Conservation (phyloP, 106 monocot genomes). For the Acorus calamus region DNA sequence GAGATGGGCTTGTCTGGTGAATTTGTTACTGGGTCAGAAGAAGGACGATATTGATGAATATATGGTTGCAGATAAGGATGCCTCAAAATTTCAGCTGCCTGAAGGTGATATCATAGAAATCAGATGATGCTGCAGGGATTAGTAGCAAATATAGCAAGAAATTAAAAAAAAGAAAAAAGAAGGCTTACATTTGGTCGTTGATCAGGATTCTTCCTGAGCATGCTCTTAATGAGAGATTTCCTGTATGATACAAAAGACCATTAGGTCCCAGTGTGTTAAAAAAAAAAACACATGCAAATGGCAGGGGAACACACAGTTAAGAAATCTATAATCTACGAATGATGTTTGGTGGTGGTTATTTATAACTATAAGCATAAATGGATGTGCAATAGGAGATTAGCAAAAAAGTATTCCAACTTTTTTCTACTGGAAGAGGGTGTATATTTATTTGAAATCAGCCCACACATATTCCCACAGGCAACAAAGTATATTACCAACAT, state of each 20-base stretch:
- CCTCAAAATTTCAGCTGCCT: conserved; percentile 85
- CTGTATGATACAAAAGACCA: conserved; percentile 21
- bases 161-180: conserved; percentile 1
- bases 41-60: conserved; percentile 54
- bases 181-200: conserved; percentile 82
- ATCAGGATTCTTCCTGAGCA: conserved; percentile 95
- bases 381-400: too few relatives aligned
- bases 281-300: too few relatives aligned
- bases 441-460: too few relatives aligned
- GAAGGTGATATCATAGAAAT: conserved; percentile 2
- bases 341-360: too few relatives aligned
- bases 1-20: conserved; percentile 31
- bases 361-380: too few relatives aligned
- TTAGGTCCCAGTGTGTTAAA: too few relatives aligned
- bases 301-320: too few relatives aligned
- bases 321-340: too few relatives aligned
- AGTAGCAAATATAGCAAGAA: not conserved
- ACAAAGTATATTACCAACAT: too few relatives aligned
- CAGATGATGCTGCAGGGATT: not conserved
- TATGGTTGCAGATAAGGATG: conserved; percentile 66
- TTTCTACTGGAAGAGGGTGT: too few relatives aligned
- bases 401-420: too few relatives aligned
- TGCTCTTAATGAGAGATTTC: conserved; percentile 82
- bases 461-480: too few relatives aligned
- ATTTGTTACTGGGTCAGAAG: conserved; percentile 23